Conservation (phyloP, 345 rosid genomes). For the Syzygium grande region DNA sequence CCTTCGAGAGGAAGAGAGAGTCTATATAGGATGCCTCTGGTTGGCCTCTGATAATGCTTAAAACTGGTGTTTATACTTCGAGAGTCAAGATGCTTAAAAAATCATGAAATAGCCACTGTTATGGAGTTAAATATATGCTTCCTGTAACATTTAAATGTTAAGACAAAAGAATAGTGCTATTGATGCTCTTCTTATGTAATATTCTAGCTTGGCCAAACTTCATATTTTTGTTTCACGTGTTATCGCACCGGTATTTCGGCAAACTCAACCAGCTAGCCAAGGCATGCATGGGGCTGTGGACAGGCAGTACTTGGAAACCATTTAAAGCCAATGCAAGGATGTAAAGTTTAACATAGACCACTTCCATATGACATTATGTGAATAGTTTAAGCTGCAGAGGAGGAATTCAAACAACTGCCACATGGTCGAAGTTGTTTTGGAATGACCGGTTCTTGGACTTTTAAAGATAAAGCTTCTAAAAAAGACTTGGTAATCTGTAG, state of each 20-base stretch:
- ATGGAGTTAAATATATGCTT: no score
- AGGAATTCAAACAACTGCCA: no score
- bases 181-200: background rate
- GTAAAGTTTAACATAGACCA: no score
- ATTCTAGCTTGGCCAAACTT: background rate
- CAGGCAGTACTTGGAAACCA: background rate
- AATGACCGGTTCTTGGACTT: no score
- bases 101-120: background rate
- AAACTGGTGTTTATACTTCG: background rate
- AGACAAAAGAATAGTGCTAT: background rate
- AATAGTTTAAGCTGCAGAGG: no score
- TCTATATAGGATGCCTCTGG: background rate
- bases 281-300: background rate
- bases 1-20: background rate
- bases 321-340: background rate
- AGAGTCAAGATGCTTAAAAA: background rate
- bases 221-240: background rate
- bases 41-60: background rate
- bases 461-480: no score
- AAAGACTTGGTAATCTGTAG: no score
- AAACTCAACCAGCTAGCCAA: background rate
- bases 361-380: no score
- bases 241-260: background rate
- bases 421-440: no score
- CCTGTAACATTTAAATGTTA: background rate